Percentiles rank a stretch among this genome's conserved stretches.
These are phyloP conservation scores for Haplographium delicatum DNA, from an alignment of 495 filamentous ascomycete species.

Conservation along the genomic window DNA sequence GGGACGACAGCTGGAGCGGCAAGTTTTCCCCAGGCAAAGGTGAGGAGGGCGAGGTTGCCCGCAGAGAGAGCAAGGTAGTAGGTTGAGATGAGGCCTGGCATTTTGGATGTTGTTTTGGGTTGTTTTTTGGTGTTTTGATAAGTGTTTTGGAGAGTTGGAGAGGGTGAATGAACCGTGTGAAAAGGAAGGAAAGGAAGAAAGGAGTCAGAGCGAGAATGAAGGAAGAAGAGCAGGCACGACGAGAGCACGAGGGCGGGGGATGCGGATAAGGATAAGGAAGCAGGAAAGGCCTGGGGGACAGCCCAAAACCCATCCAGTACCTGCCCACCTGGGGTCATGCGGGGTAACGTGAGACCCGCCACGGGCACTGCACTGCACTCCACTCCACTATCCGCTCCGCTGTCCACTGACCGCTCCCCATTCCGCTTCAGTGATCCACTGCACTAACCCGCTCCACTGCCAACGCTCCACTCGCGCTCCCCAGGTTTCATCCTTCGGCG, in stretches of 20 bases:
- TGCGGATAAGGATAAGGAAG: too few species aligned
- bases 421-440: too few species aligned
- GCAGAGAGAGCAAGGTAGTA: slow-evolving; percentile 11
- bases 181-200: not conserved
- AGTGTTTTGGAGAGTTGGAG: not conserved
- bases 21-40: slow-evolving; percentile 7
- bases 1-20: slow-evolving; percentile 1
- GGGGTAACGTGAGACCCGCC: not conserved
- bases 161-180: not conserved
- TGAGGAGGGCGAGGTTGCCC: slow-evolving; percentile 6
- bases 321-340: too few species aligned
- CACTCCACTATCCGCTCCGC: too few species aligned
- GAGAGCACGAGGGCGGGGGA: not conserved
- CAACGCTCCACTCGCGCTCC: too few species aligned
- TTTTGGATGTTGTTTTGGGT: not conserved
- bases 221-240: not conserved
- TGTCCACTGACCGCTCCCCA: too few species aligned
- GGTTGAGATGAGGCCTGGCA: slow-evolving; percentile 7
- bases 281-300: too few species aligned
- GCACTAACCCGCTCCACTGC: too few species aligned
- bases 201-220: not conserved
- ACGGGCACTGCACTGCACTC: too few species aligned
- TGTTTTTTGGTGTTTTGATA: not conserved
- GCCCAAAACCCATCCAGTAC: too few species aligned
- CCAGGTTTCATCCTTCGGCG: too few species aligned